Conservation (phyloP, 2,329 filamentous ascomycete species). For the Penicillium janthinellum region DNA sequence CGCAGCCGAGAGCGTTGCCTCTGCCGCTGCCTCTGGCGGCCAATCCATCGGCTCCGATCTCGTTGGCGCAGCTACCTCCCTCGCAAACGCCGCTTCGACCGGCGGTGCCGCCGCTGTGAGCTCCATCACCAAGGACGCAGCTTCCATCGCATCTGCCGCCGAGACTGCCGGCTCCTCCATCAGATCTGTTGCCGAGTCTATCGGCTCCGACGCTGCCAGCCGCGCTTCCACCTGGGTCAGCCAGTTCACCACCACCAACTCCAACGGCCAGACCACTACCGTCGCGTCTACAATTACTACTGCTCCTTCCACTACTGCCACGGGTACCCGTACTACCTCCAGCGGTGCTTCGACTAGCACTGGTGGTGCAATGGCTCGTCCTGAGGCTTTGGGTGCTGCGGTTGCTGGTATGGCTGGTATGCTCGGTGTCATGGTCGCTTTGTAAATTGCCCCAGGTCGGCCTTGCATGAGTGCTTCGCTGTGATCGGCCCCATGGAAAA, state of each 20-base stretch:
- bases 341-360: constrained; percentile 12
- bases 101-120: constrained; percentile 20
- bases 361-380: constrained; percentile 25
- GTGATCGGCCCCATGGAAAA: not conserved
- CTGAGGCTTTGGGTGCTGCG: constrained; percentile 24
- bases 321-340: constrained; percentile 9
- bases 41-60: constrained; percentile 19
- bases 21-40: constrained; percentile 16
- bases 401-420: constrained; percentile 32
- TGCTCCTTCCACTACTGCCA: constrained; percentile 9
- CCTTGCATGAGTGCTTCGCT: not conserved
- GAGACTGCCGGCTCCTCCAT: constrained; percentile 14
- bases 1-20: constrained; percentile 14
- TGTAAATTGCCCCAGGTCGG: constrained; percentile 20
- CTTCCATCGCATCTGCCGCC: constrained; percentile 15
- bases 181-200: constrained; percentile 8
- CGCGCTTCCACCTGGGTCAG: constrained; percentile 14
- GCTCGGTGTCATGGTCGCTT: constrained; percentile 33
- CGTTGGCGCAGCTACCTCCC: constrained; percentile 19
- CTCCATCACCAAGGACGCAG: constrained; percentile 22
- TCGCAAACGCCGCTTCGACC: constrained; percentile 18
- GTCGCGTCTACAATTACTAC: constrained; percentile 19
- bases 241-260: constrained; percentile 24
- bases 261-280: constrained; percentile 23
- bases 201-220: constrained; percentile 18